Evolutionary conservation across 2,329 filamentous ascomycete genomes (phyloP).

Genomic region (Paecilomyces formosus): DNA sequence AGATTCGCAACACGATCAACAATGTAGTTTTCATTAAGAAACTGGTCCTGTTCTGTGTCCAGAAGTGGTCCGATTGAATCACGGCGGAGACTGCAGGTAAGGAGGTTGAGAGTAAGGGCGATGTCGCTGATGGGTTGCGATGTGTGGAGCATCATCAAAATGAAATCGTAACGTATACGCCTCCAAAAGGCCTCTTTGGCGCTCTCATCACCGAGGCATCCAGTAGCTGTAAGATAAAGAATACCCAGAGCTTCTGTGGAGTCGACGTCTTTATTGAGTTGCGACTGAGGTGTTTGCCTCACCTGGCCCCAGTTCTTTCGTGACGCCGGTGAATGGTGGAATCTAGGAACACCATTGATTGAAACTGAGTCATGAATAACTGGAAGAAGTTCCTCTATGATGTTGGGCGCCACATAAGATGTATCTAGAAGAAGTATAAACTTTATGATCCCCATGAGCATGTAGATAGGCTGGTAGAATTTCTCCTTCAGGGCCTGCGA

Average conservation of each 20-base stretch:
- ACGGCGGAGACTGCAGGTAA: slow-evolving; percentile 48
- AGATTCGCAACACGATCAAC: slow-evolving; percentile 52
- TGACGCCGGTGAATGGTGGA: slow-evolving; percentile 36
- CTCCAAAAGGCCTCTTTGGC: slow-evolving; percentile 47
- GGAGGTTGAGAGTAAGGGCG: slow-evolving; percentile 45
- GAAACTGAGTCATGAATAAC: slow-evolving; percentile 41
- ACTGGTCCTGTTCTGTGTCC: slow-evolving; percentile 29
- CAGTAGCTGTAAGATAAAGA: slow-evolving; percentile 45
- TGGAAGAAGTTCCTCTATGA: slow-evolving; percentile 31
- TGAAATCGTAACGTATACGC: slow-evolving; percentile 48
- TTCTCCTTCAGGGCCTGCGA: slow-evolving; percentile 48
- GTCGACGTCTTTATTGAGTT: slow-evolving; percentile 43
- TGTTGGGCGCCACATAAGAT: slow-evolving; percentile 23
- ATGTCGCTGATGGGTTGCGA: slow-evolving; percentile 52
- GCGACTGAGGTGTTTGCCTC: slow-evolving; percentile 32
- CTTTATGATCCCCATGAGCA: slow-evolving; percentile 35
- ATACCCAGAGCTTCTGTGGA: slow-evolving; percentile 48
- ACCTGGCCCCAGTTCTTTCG: slow-evolving; percentile 31
- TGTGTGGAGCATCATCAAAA: slow-evolving; percentile 52
- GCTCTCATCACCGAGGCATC: slow-evolving; percentile 36
- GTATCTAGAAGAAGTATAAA: slow-evolving; percentile 34
- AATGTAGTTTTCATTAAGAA: slow-evolving; percentile 38
- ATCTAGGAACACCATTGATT: slow-evolving; percentile 48
- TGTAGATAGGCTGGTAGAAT: slow-evolving; percentile 37
- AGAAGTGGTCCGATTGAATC: slow-evolving; percentile 50